Evolutionary conservation across 2,329 filamentous ascomycete species (phyloP).

Genomic region (Epichloe brachyelytri): DNA sequence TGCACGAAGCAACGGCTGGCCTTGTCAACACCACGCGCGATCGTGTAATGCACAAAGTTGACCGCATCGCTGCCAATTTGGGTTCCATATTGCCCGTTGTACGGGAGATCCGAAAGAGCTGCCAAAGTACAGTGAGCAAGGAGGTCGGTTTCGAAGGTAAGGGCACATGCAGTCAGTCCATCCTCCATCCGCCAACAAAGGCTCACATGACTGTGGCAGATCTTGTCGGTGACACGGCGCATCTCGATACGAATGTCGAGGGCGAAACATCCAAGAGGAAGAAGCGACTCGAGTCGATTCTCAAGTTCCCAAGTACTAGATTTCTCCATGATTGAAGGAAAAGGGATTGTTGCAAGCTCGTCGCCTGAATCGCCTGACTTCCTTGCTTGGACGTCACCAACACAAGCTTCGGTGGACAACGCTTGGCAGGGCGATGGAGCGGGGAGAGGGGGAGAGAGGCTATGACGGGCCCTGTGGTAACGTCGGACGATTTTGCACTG

Average conservation of each 20-base stretch:
- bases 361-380: too few species aligned
- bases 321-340: not conserved
- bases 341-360: too few species aligned
- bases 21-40: not conserved
- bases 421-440: too few species aligned
- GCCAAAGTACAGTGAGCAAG: not conserved
- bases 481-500: too few species aligned
- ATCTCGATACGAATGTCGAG: not conserved
- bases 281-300: not conserved
- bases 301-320: not conserved
- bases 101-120: not conserved
- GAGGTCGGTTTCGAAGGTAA: not conserved
- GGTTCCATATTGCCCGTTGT: not conserved
- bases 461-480: too few species aligned
- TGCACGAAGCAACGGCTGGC: conserved; percentile 2
- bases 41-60: not conserved
- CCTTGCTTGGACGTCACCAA: too few species aligned
- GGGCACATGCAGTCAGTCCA: not conserved
- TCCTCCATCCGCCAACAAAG: not conserved
- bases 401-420: too few species aligned
- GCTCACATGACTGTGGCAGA: not conserved
- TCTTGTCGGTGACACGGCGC: not conserved
- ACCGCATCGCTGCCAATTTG: not conserved
- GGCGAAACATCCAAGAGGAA: not conserved
- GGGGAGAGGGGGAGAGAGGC: too few species aligned